These are phyloP conservation scores for Acer campestre DNA, from an alignment of 345 rosid genomes.

Conservation along the genomic window DNA sequence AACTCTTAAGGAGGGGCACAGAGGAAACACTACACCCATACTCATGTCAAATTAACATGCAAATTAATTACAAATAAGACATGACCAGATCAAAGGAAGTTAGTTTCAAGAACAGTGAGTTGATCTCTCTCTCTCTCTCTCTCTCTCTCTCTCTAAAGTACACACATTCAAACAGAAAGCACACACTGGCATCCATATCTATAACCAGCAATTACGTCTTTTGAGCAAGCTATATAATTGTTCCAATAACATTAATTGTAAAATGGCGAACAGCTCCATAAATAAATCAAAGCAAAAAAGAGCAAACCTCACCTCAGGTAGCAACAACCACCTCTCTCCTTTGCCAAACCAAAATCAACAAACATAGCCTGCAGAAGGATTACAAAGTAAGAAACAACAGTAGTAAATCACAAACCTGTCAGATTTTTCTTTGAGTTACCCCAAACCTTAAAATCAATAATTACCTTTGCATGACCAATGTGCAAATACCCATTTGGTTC, in stretches of 20 bases:
- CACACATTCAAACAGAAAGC: not conserved
- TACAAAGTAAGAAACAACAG: slow-evolving; percentile 7
- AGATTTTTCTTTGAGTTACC: not conserved
- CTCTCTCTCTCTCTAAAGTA: not conserved
- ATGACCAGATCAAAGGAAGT: not conserved
- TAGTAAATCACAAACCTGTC: slow-evolving; percentile 2
- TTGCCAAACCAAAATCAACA: slow-evolving; percentile 94
- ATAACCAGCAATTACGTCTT: not conserved
- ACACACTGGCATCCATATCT: not conserved
- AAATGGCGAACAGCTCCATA: not conserved
- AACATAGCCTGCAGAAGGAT: slow-evolving; percentile 79
- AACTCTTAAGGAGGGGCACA: not conserved
- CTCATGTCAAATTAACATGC: not conserved
- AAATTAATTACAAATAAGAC: not conserved
- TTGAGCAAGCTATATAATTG: not conserved
- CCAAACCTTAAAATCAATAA: slow-evolving; percentile 12
- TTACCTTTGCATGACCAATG: slow-evolving; percentile 99
- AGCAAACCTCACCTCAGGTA: slow-evolving; percentile 64
- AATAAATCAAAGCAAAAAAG: slow-evolving; percentile 10
- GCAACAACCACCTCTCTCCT: slow-evolving; percentile 89
- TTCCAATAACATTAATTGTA: not conserved
- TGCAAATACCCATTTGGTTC: slow-evolving; percentile 99
- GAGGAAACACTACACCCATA: not conserved
- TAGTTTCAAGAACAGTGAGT: not conserved
- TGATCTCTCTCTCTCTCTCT: not conserved